These are phyloP conservation scores for Sechiopsis laciniata DNA, from an alignment of 306 rosid species.

Conservation along the genomic window DNA sequence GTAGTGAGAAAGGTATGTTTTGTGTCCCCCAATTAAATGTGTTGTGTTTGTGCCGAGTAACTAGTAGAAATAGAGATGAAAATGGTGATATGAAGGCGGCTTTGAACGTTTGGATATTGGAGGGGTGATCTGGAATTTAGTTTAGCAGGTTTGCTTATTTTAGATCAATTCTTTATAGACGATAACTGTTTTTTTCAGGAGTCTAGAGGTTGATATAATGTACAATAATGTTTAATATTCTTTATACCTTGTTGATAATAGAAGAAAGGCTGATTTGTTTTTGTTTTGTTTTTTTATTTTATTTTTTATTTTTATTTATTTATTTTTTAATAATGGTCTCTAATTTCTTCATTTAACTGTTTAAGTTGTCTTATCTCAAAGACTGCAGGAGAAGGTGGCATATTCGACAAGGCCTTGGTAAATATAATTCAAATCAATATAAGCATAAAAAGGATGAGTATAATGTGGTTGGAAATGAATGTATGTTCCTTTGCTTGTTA, in stretches of 20 bases:
- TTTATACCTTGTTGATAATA: slow-evolving; percentile 21
- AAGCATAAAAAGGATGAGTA: background rate
- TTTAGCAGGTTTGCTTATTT: slow-evolving; percentile 6
- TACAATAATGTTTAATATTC: slow-evolving; percentile 21
- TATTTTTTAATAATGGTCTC: background rate
- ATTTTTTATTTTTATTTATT: background rate
- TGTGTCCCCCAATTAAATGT: slow-evolving; percentile 13
- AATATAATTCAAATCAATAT: background rate
- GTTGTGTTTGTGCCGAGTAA: background rate
- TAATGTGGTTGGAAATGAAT: background rate
- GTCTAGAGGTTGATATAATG: slow-evolving; percentile 18
- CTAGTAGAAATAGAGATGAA: slow-evolving; percentile 6
- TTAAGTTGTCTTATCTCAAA: background rate
- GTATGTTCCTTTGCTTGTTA: background rate
- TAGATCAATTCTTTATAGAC: slow-evolving; percentile 25
- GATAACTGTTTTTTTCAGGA: background rate
- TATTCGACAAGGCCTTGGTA: background rate
- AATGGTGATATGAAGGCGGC: background rate
- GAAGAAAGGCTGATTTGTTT: slow-evolving; percentile 17
- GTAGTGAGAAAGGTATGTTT: slow-evolving; percentile 3
- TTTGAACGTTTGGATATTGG: background rate
- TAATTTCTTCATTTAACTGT: background rate
- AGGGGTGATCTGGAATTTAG: slow-evolving; percentile 14
- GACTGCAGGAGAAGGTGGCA: background rate
- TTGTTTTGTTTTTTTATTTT: background rate